Percentiles rank a stretch among this genome's conserved stretches.
Conservation (phyloP, 169 alveolate genomes). For the Theileria orientalis region DNA sequence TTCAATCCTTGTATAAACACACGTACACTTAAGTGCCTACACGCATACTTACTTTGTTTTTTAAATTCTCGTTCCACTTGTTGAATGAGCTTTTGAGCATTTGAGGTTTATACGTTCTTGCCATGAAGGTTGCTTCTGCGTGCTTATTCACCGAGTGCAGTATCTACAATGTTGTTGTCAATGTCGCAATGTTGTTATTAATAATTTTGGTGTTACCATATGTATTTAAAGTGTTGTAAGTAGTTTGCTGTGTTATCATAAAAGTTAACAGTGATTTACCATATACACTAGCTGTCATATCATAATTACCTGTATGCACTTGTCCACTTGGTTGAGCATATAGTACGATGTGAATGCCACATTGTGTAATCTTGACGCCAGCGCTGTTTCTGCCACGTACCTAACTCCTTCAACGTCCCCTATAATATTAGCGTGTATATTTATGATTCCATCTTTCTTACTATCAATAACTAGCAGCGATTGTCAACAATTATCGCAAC, state of each 20-base stretch:
- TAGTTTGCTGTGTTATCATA: too few species aligned
- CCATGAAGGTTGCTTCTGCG: conserved; percentile 72
- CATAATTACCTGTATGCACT: conserved; percentile 64
- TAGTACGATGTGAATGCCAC: conserved; percentile 73
- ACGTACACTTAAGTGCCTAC: background rate
- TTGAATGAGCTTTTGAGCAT: conserved; percentile 39
- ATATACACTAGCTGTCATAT: background rate
- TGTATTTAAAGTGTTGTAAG: too few species aligned
- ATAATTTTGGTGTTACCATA: background rate
- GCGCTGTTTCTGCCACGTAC: conserved; percentile 52
- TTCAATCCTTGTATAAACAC: too few species aligned
- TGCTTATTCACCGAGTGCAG: conserved; percentile 55
- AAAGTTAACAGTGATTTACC: too few species aligned
- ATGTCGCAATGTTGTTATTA: background rate
- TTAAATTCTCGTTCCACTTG: conserved; percentile 61
- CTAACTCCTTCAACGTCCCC: conserved; percentile 60
- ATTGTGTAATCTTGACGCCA: conserved; percentile 50
- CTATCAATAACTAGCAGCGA: background rate
- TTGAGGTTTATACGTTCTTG: conserved; percentile 71
- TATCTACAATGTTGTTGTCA: background rate
- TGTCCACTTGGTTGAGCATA: conserved; percentile 65
- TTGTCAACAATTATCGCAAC: background rate
- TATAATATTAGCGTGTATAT: conserved; percentile 1
- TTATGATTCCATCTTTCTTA: too few species aligned
- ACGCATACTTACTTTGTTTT: background rate